Evolutionary conservation across 192 early-diverging fungal species (phyloP).

Genomic region (Gigaspora rosea): DNA sequence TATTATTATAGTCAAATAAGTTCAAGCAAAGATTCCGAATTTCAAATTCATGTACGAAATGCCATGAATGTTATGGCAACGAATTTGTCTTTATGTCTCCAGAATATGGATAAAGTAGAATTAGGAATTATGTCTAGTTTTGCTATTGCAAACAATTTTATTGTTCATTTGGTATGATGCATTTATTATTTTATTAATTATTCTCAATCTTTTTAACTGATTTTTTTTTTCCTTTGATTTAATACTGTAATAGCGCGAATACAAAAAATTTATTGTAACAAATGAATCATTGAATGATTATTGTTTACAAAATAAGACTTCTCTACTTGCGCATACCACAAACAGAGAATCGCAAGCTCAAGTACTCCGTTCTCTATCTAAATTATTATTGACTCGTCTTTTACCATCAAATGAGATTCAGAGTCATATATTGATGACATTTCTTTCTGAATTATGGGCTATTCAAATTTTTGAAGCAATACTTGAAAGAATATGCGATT

Average conservation of each 20-base stretch:
- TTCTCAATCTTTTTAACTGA: neutral
- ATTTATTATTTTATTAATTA: neutral
- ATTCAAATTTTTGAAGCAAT: constrained; percentile 48
- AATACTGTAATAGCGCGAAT: constrained; percentile 41
- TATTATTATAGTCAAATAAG: constrained; percentile 19
- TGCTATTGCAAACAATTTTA: constrained; percentile 56
- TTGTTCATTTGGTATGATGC: constrained; percentile 59
- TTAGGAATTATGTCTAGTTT: constrained; percentile 51
- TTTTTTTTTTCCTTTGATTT: neutral
- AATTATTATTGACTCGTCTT: constrained; percentile 37
- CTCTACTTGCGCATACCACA: constrained; percentile 42
- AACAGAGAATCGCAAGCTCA: constrained; percentile 43
- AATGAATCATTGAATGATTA: constrained; percentile 5
- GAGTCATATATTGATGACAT: constrained; percentile 43
- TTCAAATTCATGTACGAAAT: constrained; percentile 6
- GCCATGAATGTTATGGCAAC: constrained; percentile 43
- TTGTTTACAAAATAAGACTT: constrained; percentile 23
- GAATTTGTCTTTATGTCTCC: constrained; percentile 37
- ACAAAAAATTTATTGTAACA: constrained; percentile 23
- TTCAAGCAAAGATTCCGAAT: constrained; percentile 4
- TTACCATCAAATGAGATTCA: constrained; percentile 46
- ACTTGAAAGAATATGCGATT: constrained; percentile 49
- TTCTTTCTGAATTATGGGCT: constrained; percentile 55
- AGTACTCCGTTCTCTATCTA: constrained; percentile 36
- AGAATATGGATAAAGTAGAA: constrained; percentile 45